Evolutionary conservation across 2,329 filamentous ascomycete species (phyloP).

Genomic region (Scytalidium lignicola): DNA sequence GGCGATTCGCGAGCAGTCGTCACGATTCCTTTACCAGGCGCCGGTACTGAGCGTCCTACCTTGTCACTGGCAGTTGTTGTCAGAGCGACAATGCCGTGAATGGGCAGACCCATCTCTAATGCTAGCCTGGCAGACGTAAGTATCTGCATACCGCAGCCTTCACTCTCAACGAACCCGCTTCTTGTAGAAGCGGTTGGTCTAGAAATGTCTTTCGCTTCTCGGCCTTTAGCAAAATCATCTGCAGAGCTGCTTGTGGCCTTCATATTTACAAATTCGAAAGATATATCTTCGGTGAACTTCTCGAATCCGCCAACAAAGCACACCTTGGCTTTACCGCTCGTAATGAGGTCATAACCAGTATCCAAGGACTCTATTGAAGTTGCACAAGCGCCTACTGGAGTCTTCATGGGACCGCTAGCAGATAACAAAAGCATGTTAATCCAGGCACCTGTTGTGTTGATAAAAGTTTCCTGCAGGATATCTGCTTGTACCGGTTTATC

Average conservation of each 20-base stretch:
- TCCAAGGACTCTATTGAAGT: slow-evolving; percentile 95
- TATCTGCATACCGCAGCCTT: slow-evolving; percentile 92
- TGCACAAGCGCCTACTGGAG: slow-evolving; percentile 90
- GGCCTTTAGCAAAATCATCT: slow-evolving; percentile 87
- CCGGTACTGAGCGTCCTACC: slow-evolving; percentile 92
- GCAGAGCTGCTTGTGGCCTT: slow-evolving; percentile 95
- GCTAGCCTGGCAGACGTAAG: slow-evolving; percentile 95
- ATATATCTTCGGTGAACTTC: slow-evolving; percentile 96
- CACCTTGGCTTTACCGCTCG: slow-evolving; percentile 91
- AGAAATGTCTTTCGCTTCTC: slow-evolving; percentile 93
- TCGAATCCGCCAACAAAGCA: slow-evolving; percentile 97
- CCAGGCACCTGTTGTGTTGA: slow-evolving; percentile 99
- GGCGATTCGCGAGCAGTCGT: slow-evolving; percentile 85
- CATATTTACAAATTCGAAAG: slow-evolving; percentile 99
- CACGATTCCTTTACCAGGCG: slow-evolving; percentile 89
- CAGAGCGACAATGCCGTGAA: slow-evolving; percentile 85
- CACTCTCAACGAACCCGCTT: slow-evolving; percentile 97
- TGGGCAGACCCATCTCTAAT: slow-evolving; percentile 93
- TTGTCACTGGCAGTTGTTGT: slow-evolving; percentile 95
- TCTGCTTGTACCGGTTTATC: slow-evolving; percentile 96
- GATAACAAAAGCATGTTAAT: slow-evolving; percentile 97
- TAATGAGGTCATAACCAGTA: slow-evolving; percentile 93
- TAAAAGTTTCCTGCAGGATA: slow-evolving; percentile 96
- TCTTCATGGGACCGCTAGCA: slow-evolving; percentile 94
- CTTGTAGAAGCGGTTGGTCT: slow-evolving; percentile 90